Evolutionary conservation across 2,329 filamentous ascomycete species (phyloP).

Genomic region (Venturia asperata): DNA sequence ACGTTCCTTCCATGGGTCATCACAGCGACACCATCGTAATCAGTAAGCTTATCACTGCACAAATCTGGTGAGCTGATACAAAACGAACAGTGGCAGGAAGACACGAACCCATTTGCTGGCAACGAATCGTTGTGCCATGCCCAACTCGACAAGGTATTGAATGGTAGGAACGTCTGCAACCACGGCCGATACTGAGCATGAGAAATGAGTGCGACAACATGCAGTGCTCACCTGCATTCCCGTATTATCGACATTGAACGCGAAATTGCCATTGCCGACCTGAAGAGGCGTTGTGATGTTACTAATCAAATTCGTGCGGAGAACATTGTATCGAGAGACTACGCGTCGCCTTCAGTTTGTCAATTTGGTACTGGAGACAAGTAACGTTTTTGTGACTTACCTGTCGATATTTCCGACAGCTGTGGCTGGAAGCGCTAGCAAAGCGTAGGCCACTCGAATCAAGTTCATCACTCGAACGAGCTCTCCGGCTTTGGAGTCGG

Average conservation of each 20-base stretch:
- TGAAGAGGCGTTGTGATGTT: not conserved
- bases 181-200: not conserved
- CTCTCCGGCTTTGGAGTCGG: not conserved
- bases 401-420: not conserved
- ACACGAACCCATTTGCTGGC: not conserved
- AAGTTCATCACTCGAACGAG: not conserved
- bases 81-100: not conserved
- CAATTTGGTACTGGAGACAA: not conserved
- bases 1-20: not conserved
- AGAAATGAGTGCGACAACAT: not conserved
- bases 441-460: not conserved
- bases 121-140: not conserved
- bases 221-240: not conserved
- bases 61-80: not conserved
- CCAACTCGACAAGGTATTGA: not conserved
- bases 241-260: not conserved
- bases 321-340: not conserved
- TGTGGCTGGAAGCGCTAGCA: not conserved
- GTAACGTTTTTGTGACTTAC: not conserved
- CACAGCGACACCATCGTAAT: not conserved
- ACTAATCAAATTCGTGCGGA: not conserved
- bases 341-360: not conserved
- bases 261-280: not conserved
- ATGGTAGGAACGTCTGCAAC: not conserved
- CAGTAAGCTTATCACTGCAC: not conserved